Percentiles rank a stretch among this genome's conserved stretches.
phyloP scores from a whole-genome alignment of 371 early-diverging fungal genomes.

The Rhizopus delemar region DNA sequence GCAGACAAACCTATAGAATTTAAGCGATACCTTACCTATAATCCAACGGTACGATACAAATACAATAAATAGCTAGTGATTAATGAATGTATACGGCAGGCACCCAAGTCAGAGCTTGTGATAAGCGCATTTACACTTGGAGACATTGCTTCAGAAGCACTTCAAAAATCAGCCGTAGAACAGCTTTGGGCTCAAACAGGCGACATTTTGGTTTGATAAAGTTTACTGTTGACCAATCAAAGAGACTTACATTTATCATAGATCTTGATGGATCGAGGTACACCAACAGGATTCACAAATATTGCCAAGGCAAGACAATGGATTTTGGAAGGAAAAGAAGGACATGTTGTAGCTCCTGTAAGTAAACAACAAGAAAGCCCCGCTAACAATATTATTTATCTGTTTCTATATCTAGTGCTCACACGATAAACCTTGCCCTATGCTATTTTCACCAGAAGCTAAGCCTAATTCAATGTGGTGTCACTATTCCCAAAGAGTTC shows the following conservation, averaged over 20 bases:
- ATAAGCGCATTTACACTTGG: slow-evolving; percentile 74
- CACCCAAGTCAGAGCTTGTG: slow-evolving; percentile 68
- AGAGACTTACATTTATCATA: slow-evolving; percentile 17
- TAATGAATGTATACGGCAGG: not conserved
- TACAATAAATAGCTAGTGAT: not conserved
- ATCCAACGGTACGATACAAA: slow-evolving; percentile 38
- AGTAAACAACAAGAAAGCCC: slow-evolving; percentile 16
- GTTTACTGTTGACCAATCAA: not conserved
- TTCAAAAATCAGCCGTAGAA: slow-evolving; percentile 68
- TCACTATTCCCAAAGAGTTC: slow-evolving; percentile 83
- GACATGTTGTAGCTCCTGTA: slow-evolving; percentile 74
- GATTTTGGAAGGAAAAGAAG: slow-evolving; percentile 52
- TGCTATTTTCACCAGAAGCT: slow-evolving; percentile 49
- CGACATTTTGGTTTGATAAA: slow-evolving; percentile 67
- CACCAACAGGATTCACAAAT: slow-evolving; percentile 73
- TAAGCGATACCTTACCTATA: slow-evolving; percentile 63
- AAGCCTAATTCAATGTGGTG: slow-evolving; percentile 68
- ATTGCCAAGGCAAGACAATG: slow-evolving; percentile 74
- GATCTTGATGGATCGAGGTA: slow-evolving; percentile 85
- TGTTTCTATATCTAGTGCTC: slow-evolving; percentile 59
- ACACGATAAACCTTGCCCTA: slow-evolving; percentile 74
- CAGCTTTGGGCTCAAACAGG: slow-evolving; percentile 77
- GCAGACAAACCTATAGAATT: slow-evolving; percentile 47
- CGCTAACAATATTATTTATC: not conserved
- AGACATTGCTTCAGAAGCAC: slow-evolving; percentile 68